These are phyloP conservation scores for Backusella circina DNA, from an alignment of 192 early-diverging fungal genomes.

Conservation along the genomic window DNA sequence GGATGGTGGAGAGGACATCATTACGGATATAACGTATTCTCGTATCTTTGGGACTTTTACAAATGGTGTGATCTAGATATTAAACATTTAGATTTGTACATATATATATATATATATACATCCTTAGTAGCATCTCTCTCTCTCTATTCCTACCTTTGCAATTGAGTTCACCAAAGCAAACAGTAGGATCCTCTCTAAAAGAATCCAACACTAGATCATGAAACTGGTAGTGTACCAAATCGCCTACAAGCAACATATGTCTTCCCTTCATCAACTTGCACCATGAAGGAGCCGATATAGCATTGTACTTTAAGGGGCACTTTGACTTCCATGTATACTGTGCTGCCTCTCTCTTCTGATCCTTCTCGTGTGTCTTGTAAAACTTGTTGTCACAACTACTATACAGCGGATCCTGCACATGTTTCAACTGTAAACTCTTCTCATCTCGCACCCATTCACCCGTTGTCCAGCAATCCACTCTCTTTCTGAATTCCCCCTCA, in stretches of 20 bases:
- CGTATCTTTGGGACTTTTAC: slow-evolving; percentile 15
- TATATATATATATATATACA: neutral
- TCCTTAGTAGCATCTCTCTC: neutral
- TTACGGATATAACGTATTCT: slow-evolving; percentile 41
- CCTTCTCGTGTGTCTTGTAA: neutral
- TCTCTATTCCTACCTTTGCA: slow-evolving; percentile 39
- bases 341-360: slow-evolving; percentile 15
- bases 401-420: slow-evolving; percentile 34
- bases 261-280: slow-evolving; percentile 36
- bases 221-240: slow-evolving; percentile 46
- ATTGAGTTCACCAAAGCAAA: slow-evolving; percentile 52
- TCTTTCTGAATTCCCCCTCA: neutral
- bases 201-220: slow-evolving; percentile 53
- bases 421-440: neutral
- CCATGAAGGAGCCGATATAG: slow-evolving; percentile 26
- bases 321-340: slow-evolving; percentile 24
- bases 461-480: slow-evolving; percentile 25
- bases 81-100: neutral
- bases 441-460: slow-evolving; percentile 21
- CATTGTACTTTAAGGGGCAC: slow-evolving; percentile 16
- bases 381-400: slow-evolving; percentile 25
- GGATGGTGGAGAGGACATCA: slow-evolving; percentile 38
- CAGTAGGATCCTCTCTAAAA: slow-evolving; percentile 48
- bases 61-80: slow-evolving; percentile 33
- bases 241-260: slow-evolving; percentile 48